Evolutionary conservation across 768 basidiomycete genomes (phyloP).

Genomic region (Rhizopogon vulgaris): DNA sequence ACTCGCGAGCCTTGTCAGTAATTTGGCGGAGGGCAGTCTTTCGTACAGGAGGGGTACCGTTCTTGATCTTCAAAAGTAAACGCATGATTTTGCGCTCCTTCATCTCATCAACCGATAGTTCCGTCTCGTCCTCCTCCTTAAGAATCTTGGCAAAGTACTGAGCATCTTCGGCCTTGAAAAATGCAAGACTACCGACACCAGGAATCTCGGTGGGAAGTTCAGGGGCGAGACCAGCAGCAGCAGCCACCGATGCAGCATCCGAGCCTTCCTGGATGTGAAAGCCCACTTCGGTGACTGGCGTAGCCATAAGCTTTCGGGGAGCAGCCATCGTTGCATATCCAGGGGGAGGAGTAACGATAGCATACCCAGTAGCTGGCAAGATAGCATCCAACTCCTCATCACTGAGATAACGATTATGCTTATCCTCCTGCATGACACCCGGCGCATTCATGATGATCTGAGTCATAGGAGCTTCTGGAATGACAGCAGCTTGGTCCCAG

Average conservation of each 20-base stretch:
- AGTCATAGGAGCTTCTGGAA: slow-evolving; percentile 62
- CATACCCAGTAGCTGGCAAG: slow-evolving; percentile 82
- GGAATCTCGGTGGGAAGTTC: slow-evolving; percentile 97
- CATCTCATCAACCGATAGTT: slow-evolving; percentile 92
- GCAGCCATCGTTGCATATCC: slow-evolving; percentile 81
- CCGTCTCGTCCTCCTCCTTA: slow-evolving; percentile 92
- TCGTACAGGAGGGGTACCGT: slow-evolving; percentile 96
- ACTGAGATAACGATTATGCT: slow-evolving; percentile 91
- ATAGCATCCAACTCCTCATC: slow-evolving; percentile 95
- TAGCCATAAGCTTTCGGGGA: slow-evolving; percentile 57
- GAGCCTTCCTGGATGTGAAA: slow-evolving; percentile 97
- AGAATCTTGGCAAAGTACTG: slow-evolving; percentile 96
- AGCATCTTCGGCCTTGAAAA: slow-evolving; percentile 98
- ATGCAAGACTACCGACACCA: slow-evolving; percentile 93
- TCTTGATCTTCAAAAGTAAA: slow-evolving; percentile 96
- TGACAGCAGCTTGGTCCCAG: slow-evolving; percentile 92
- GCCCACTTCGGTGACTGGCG: slow-evolving; percentile 51
- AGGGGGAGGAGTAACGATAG: slow-evolving; percentile 87
- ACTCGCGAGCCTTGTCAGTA: slow-evolving; percentile 98
- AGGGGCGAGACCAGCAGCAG: slow-evolving; percentile 86
- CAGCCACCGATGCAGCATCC: slow-evolving; percentile 81
- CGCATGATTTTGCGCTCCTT: slow-evolving; percentile 99
- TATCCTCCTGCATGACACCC: slow-evolving; percentile 81
- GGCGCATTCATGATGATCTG: slow-evolving; percentile 88
- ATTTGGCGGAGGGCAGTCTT: slow-evolving; percentile 98